Conservation (phyloP, 2,329 filamentous ascomycete species). For the Cercospora beticola region DNA sequence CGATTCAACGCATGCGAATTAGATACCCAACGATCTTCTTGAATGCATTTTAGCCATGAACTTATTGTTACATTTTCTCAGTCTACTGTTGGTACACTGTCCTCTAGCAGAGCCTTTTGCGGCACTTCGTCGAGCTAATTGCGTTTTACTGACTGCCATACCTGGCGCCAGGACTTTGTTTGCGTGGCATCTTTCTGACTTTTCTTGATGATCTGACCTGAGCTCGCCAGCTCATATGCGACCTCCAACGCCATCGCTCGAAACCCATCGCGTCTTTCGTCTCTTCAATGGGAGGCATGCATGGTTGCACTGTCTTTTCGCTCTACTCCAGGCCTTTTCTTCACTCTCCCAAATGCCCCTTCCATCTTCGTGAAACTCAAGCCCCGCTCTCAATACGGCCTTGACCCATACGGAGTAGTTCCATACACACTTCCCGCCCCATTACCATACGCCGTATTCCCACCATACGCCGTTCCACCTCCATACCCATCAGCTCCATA, state of each 20-base stretch:
- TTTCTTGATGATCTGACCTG: not conserved
- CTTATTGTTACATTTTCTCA: not conserved
- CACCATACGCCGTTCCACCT: slow-evolving; percentile 25
- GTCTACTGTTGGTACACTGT: not conserved
- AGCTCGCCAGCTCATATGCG: not conserved
- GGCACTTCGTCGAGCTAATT: not conserved
- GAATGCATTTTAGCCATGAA: not conserved
- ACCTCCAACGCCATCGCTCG: not conserved
- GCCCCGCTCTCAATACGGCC: slow-evolving; percentile 10
- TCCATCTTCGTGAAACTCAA: not conserved
- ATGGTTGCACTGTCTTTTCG: not conserved
- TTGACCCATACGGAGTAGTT: slow-evolving; percentile 30
- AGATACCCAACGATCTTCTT: not conserved
- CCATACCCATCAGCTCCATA: slow-evolving; percentile 69
- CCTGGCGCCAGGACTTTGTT: not conserved
- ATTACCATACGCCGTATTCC: slow-evolving; percentile 60
- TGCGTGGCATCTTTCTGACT: not conserved
- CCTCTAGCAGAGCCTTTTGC: not conserved
- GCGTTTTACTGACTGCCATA: not conserved
- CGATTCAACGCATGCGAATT: not conserved
- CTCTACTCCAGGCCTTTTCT: not conserved
- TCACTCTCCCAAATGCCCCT: not conserved
- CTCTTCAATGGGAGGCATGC: not conserved
- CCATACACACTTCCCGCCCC: slow-evolving; percentile 61
- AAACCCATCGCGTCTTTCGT: not conserved